Conservation (phyloP, 352 stramenopile genomes). For the Pythium biforme region DNA sequence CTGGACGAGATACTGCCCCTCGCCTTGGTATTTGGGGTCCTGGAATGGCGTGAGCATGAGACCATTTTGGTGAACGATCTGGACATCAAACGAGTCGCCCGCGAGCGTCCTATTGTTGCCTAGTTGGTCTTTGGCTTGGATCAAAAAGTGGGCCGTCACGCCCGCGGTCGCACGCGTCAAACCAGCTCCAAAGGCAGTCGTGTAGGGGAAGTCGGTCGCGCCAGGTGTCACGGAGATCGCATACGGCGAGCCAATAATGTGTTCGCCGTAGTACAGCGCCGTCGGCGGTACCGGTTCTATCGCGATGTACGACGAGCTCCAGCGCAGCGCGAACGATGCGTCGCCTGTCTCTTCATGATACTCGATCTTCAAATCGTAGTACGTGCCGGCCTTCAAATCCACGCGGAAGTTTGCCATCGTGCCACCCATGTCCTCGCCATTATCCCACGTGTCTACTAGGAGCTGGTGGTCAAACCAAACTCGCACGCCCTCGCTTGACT, state of each 20-base stretch:
- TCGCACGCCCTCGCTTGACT: slow-evolving; percentile 90
- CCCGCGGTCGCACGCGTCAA: slow-evolving; percentile 79
- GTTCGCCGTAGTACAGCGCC: slow-evolving; percentile 84
- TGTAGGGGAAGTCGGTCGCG: slow-evolving; percentile 94
- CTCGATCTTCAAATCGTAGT: slow-evolving; percentile 94
- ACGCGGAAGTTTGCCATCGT: slow-evolving; percentile 74
- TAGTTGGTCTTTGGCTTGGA: slow-evolving; percentile 93
- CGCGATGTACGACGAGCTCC: slow-evolving; percentile 90
- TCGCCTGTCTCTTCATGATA: slow-evolving; percentile 93
- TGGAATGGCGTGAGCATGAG: slow-evolving; percentile 56
- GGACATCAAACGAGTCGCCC: slow-evolving; percentile 77
- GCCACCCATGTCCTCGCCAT: slow-evolving; percentile 33
- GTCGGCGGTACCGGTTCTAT: slow-evolving; percentile 81
- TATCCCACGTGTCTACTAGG: slow-evolving; percentile 91
- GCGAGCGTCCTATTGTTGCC: slow-evolving; percentile 90
- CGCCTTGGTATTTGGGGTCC: slow-evolving; percentile 83
- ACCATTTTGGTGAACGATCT: slow-evolving; percentile 46
- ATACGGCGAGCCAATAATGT: slow-evolving; percentile 95
- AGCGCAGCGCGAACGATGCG: slow-evolving; percentile 86
- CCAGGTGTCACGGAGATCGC: slow-evolving; percentile 87
- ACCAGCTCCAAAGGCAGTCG: slow-evolving; percentile 85
- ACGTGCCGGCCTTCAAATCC: slow-evolving; percentile 60
- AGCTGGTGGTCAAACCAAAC: slow-evolving; percentile 93
- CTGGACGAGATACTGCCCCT: slow-evolving; percentile 89
- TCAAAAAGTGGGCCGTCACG: slow-evolving; percentile 86